These are phyloP conservation scores for Helichrysum umbraculigerum DNA, from an alignment of 129 eudicot species.

Conservation along the genomic window DNA sequence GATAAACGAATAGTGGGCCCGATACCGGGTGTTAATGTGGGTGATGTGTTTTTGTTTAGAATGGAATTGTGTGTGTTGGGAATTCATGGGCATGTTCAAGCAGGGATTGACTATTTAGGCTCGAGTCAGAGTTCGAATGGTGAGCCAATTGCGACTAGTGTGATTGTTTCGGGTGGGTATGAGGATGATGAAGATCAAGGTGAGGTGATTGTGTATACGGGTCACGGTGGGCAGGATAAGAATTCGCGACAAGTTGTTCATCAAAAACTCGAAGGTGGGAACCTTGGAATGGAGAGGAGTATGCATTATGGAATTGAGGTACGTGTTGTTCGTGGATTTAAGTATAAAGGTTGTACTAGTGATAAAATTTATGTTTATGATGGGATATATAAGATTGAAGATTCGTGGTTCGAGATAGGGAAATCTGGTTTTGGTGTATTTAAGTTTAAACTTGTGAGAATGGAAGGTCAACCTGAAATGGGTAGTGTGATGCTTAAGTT, in stretches of 20 bases:
- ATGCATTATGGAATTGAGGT: slow-evolving; percentile 72
- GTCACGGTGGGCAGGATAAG: slow-evolving; percentile 83
- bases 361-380: slow-evolving; percentile 79
- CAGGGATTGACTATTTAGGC: slow-evolving; percentile 67
- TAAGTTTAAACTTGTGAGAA: slow-evolving; percentile 64
- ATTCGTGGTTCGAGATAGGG: slow-evolving; percentile 55
- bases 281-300: slow-evolving; percentile 72
- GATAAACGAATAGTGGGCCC: slow-evolving; percentile 69
- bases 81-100: slow-evolving; percentile 65
- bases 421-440: slow-evolving; percentile 76
- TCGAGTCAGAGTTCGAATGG: slow-evolving; percentile 58
- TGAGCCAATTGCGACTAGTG: slow-evolving; percentile 76
- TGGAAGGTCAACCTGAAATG: slow-evolving; percentile 65
- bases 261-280: slow-evolving; percentile 65
- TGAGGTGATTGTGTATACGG: slow-evolving; percentile 59
- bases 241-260: slow-evolving; percentile 45
- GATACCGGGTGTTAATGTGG: slow-evolving; percentile 58
- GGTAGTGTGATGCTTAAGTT: slow-evolving; percentile 50
- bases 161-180: slow-evolving; percentile 80
- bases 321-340: slow-evolving; percentile 69
- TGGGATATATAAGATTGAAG: slow-evolving; percentile 55
- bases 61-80: slow-evolving; percentile 69
- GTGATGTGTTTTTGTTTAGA: slow-evolving; percentile 62
- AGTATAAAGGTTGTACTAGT: slow-evolving; percentile 53
- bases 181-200: slow-evolving; percentile 78